These are phyloP conservation scores for Rhizopogon vinicolor DNA, from an alignment of 768 basidiomycete species.

Conservation along the genomic window DNA sequence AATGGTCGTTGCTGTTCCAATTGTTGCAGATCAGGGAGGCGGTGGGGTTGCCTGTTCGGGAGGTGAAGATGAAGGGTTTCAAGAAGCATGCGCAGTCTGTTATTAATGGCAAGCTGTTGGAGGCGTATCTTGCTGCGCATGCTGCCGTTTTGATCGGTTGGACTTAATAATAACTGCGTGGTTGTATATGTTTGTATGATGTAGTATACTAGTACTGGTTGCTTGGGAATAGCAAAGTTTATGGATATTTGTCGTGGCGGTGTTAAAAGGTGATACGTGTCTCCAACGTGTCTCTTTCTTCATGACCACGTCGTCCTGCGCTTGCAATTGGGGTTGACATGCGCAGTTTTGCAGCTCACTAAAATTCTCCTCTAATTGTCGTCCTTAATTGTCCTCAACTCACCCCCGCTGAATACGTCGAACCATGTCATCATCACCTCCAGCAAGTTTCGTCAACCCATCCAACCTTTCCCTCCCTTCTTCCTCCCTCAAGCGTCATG, in stretches of 20 bases:
- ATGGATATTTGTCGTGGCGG: conserved; percentile 17
- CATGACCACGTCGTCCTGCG: conserved; percentile 17
- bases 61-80: conserved; percentile 19
- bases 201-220: no score
- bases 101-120: conserved; percentile 16
- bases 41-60: conserved; percentile 12
- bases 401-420: conserved; percentile 1
- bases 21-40: conserved; percentile 21
- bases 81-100: conserved; percentile 11
- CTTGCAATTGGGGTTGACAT: not conserved
- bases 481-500: conserved; percentile 22
- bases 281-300: conserved; percentile 19
- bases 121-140: conserved; percentile 12
- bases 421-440: conserved; percentile 20
- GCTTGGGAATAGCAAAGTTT: conserved; percentile 5
- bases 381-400: conserved; percentile 12
- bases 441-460: conserved; percentile 30
- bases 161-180: not conserved
- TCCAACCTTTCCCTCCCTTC: conserved; percentile 35
- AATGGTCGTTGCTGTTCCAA: conserved; percentile 23
- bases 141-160: not conserved
- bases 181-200: no score
- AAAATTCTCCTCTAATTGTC: conserved; percentile 12
- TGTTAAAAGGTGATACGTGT: conserved; percentile 24
- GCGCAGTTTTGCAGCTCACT: conserved; percentile 3